Conservation (phyloP, 1,284 basidiomycete genomes). For the Ustilago cynodontis region DNA sequence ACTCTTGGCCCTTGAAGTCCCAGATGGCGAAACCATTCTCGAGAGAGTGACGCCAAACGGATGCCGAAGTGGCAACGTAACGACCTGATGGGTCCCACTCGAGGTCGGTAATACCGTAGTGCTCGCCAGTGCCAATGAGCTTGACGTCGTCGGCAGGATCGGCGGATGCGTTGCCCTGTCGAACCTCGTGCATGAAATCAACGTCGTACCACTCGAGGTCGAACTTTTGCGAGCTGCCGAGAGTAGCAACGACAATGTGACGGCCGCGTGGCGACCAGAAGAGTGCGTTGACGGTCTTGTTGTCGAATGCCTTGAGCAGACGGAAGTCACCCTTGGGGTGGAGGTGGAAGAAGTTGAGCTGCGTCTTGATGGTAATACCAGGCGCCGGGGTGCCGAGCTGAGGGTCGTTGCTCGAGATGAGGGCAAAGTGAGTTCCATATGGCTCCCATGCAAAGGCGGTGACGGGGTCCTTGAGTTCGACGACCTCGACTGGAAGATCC, state of each 20-base stretch:
- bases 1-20: constrained; percentile 96
- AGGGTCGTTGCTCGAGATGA: constrained; percentile 93
- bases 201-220: constrained; percentile 99
- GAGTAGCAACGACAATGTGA: constrained; percentile 93
- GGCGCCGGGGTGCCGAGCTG: constrained; percentile 88
- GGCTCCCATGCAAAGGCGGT: constrained; percentile 99
- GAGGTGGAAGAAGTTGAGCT: constrained; percentile 95
- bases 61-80: constrained; percentile 92
- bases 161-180: constrained; percentile 75
- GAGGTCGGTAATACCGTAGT: constrained; percentile 97
- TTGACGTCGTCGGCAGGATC: constrained; percentile 82
- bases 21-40: constrained; percentile 97
- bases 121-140: constrained; percentile 85
- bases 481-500: constrained; percentile 96
- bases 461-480: constrained; percentile 96
- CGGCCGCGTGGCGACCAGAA: constrained; percentile 97
- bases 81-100: constrained; percentile 99
- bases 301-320: constrained; percentile 83
- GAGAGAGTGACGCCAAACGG: constrained; percentile 93
- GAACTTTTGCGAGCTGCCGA: constrained; percentile 93
- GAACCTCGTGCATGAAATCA: constrained; percentile 82
- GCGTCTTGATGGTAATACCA: constrained; percentile 93
- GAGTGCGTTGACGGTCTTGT: constrained; percentile 92
- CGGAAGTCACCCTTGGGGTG: constrained; percentile 97
- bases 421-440: constrained; percentile 92